phyloP scores from a whole-genome alignment of 225 moss, liverwort and hornwort genomes.

The Marchantia paleacea region DNA sequence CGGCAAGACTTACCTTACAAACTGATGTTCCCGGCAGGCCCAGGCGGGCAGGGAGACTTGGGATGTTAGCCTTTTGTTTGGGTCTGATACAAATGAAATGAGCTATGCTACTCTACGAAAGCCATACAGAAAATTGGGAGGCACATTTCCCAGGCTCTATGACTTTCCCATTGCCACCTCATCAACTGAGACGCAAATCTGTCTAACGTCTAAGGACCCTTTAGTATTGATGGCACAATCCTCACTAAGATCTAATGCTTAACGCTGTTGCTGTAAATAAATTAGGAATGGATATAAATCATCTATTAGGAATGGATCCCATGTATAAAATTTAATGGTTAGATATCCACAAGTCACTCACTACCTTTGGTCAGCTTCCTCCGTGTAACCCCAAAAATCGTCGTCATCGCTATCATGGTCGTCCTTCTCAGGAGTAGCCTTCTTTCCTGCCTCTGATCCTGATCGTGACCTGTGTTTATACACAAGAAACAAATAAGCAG shows the following conservation, averaged over 20 bases:
- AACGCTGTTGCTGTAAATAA: neutral
- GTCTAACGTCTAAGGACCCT: neutral
- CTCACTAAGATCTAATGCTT: neutral
- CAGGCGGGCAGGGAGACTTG: too few species aligned
- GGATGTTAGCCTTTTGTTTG: too few species aligned
- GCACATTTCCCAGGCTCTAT: neutral
- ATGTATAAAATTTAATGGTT: neutral
- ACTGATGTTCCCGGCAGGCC: too few species aligned
- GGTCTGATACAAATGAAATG: too few species aligned
- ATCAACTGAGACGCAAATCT: neutral
- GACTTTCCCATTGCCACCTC: neutral
- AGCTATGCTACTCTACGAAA: too few species aligned
- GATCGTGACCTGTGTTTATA: slow-evolving; percentile 16
- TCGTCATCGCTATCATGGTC: slow-evolving; percentile 15
- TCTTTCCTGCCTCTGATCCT: slow-evolving; percentile 10
- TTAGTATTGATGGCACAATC: neutral
- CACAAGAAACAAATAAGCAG: neutral
- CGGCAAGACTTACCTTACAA: too few species aligned
- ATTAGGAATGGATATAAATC: too few species aligned
- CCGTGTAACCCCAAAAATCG: slow-evolving; percentile 39
- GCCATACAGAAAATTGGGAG: too few species aligned
- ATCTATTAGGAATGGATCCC: neutral
- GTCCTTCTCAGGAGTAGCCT: neutral
- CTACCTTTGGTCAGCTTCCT: slow-evolving; percentile 10
- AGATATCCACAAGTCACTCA: neutral